Evolutionary conservation across 2,329 filamentous ascomycete genomes (phyloP).

Genomic region (Fusarium pseudocircinatum): DNA sequence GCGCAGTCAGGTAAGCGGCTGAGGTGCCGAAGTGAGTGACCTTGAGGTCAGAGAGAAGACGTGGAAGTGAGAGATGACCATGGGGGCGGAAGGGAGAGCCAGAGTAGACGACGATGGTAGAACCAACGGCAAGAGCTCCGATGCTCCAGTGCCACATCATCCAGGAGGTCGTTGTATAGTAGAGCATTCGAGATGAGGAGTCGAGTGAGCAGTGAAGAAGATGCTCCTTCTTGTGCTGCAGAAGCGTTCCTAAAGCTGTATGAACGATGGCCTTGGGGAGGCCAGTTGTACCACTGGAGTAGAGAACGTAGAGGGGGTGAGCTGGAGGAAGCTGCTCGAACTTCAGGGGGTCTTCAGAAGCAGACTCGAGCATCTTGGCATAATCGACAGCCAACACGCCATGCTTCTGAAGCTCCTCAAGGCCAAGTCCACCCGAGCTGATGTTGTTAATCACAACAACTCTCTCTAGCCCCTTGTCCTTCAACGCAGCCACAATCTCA

Average conservation of each 20-base stretch:
- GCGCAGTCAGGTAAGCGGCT: slow-evolving; percentile 89
- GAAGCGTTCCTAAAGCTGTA: slow-evolving; percentile 85
- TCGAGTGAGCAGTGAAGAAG: slow-evolving; percentile 84
- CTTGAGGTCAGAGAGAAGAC: slow-evolving; percentile 78
- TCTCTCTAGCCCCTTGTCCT: slow-evolving; percentile 67
- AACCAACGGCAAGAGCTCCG: slow-evolving; percentile 82
- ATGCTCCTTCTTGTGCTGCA: slow-evolving; percentile 98
- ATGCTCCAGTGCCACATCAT: slow-evolving; percentile 99
- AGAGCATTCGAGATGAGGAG: slow-evolving; percentile 79
- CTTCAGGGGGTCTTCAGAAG: slow-evolving; percentile 57
- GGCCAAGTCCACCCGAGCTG: slow-evolving; percentile 51
- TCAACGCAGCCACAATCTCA: slow-evolving; percentile 76
- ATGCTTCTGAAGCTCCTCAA: slow-evolving; percentile 53
- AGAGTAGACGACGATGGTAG: slow-evolving; percentile 88
- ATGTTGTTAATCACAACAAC: slow-evolving; percentile 81
- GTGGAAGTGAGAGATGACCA: slow-evolving; percentile 83
- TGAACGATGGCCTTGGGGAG: slow-evolving; percentile 95
- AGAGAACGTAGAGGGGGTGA: slow-evolving; percentile 93
- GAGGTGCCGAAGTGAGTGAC: slow-evolving; percentile 97
- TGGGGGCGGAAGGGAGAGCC: slow-evolving; percentile 88
- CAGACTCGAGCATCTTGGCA: slow-evolving; percentile 54
- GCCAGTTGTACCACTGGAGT: slow-evolving; percentile 89
- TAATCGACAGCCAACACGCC: slow-evolving; percentile 57
- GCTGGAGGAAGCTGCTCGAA: slow-evolving; percentile 86
- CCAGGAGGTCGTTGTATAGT: slow-evolving; percentile 96